Base-by-base conservation (phyloP, 2,329 filamentous ascomycete genomes). In the Epicoccum nigrum region DNA sequence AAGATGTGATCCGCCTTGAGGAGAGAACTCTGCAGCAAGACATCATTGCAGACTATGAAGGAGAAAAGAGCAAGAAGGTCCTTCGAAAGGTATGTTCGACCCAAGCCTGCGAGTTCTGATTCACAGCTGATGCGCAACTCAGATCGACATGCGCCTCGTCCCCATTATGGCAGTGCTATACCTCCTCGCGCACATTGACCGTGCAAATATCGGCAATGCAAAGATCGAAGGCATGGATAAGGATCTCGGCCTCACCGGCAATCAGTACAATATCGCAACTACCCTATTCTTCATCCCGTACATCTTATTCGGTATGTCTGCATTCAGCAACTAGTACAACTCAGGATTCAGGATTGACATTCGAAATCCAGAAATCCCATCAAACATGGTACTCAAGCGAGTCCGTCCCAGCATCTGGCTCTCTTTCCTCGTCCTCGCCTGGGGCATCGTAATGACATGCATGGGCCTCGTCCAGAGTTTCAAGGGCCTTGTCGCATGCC, bases 201-300 rank as follows among this genome's bases (percentile, higher is more conserved):
- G 73, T 5, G 75, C 75, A 41, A 79, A 79, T 62, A 75, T 79
- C 40, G 76, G 76, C 30, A 64, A 65, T 43, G 62, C 63, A 11
- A 54, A 58, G 12, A 44, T 67, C 2, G 64, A 58, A 12, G 62
- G 62, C 4, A 53, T 67, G 15, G 64, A 65, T 21, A 50, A 33
- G 25, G 56, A 62, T 35, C 27, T 65, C 17, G 46, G 51, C 2
- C 67, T 70, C 63, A 58, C 31, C 2, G 60, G 60, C 1, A 25
- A 25, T 25, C 23, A 25, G 3, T 56, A 58, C 9, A 38, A 62
- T 20, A 62, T 62, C 44, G 63, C 63, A 31, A 58, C 60, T 40
- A 15, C 17, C 23, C 9, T 15, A 9, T 6, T 8, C 20, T 25
- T 19, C 33, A 21, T 12, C 7, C 17, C n/a, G 7, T 35, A 7